phyloP scores from a whole-genome alignment of 2,329 filamentous ascomycete species.

The Diaporthe sp. region DNA sequence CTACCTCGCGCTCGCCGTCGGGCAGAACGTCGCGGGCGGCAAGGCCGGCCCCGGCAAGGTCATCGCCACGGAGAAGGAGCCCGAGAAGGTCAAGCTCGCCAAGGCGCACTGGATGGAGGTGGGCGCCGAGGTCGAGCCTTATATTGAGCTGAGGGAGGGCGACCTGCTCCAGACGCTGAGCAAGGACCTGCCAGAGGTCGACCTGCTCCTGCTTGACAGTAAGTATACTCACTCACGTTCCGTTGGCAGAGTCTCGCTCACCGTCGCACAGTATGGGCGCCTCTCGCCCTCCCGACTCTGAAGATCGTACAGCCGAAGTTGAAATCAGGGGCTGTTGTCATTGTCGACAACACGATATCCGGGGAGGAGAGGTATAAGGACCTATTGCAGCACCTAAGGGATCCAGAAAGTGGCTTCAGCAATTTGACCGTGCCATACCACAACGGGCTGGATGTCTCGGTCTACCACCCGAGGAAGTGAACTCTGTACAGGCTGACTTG shows the following conservation, averaged over 20 bases:
- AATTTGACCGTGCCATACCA: slow-evolving; percentile 43
- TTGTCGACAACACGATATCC: slow-evolving; percentile 54
- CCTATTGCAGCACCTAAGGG: slow-evolving; percentile 54
- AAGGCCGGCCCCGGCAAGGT: slow-evolving; percentile 25
- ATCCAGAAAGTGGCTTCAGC: slow-evolving; percentile 57
- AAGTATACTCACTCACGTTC: slow-evolving; percentile 23
- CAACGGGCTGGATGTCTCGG: slow-evolving; percentile 44
- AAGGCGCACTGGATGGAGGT: slow-evolving; percentile 51
- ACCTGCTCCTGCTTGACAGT: slow-evolving; percentile 62
- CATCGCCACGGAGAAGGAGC: slow-evolving; percentile 42
- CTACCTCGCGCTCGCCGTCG: slow-evolving; percentile 42
- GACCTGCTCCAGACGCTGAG: slow-evolving; percentile 56
- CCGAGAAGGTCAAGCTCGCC: slow-evolving; percentile 31
- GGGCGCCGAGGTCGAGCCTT: slow-evolving; percentile 48
- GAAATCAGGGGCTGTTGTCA: slow-evolving; percentile 54
- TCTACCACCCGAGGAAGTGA: slow-evolving; percentile 41
- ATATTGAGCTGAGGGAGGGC: slow-evolving; percentile 56
- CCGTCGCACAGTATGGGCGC: slow-evolving; percentile 46
- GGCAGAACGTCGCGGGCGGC: slow-evolving; percentile 28
- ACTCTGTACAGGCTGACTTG: background rate
- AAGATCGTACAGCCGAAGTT: slow-evolving; percentile 52
- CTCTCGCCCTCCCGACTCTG: slow-evolving; percentile 52
- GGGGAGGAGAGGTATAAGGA: slow-evolving; percentile 54
- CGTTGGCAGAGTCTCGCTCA: background rate
- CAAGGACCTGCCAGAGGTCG: slow-evolving; percentile 45